These are phyloP conservation scores for Nakazawaea sp. DNA, from an alignment of 805 yeast genomes.

Conservation along the genomic window DNA sequence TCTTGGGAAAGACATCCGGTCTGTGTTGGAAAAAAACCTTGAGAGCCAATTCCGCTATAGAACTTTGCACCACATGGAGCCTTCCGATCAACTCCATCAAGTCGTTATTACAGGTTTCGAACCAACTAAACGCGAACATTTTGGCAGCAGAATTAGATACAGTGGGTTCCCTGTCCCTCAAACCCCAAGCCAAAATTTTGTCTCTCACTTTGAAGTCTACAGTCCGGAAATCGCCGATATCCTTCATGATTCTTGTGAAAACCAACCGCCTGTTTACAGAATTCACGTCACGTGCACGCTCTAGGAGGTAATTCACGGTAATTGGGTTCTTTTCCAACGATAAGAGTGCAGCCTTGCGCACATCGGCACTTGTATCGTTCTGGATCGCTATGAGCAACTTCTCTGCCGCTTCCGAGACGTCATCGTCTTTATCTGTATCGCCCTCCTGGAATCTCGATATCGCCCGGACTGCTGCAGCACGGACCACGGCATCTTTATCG, in stretches of 20 bases:
- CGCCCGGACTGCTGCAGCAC: constrained; percentile 81
- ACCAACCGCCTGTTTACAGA: constrained; percentile 65
- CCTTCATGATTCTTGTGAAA: constrained; percentile 60
- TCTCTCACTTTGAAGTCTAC: constrained; percentile 55
- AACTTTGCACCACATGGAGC: constrained; percentile 62
- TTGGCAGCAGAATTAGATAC: constrained; percentile 69
- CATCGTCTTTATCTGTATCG: constrained; percentile 32
- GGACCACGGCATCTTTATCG: constrained; percentile 71
- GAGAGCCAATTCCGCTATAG: constrained; percentile 63
- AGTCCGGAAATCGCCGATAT: constrained; percentile 51
- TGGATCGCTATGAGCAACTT: constrained; percentile 47
- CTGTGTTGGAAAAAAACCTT: constrained; percentile 53
- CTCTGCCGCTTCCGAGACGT: constrained; percentile 38
- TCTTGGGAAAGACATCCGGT: constrained; percentile 52
- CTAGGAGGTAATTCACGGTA: constrained; percentile 57
- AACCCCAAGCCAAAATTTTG: constrained; percentile 72
- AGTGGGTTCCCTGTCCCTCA: constrained; percentile 73
- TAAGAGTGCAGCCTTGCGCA: constrained; percentile 74
- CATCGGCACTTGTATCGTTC: constrained; percentile 83
- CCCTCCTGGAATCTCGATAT: constrained; percentile 67
- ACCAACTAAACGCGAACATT: constrained; percentile 71
- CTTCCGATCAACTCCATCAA: constrained; percentile 65
- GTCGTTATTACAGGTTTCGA: constrained; percentile 59
- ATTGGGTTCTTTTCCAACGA: constrained; percentile 51
- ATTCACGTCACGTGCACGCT: constrained; percentile 78